phyloP scores from a whole-genome alignment of 164 flowering plant genomes.

The Paratinospora sagittata region DNA sequence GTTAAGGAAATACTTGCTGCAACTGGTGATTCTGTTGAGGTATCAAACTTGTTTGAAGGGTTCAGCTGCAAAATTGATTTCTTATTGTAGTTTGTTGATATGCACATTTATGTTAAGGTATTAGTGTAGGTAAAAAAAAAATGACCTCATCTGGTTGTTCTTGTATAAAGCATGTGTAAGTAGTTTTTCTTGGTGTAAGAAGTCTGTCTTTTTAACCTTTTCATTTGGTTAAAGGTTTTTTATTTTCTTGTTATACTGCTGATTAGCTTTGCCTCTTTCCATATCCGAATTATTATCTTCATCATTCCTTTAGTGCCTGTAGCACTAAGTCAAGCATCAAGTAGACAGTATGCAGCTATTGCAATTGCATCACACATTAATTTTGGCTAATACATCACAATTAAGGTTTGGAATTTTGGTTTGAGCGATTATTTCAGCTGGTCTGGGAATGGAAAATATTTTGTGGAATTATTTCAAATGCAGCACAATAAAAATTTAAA shows the following conservation, averaged over 20 bases:
- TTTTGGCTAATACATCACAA: neutral
- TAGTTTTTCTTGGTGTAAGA: neutral
- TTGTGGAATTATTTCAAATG: no score
- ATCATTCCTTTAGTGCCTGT: neutral
- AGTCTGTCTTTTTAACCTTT: neutral
- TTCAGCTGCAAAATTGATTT: neutral
- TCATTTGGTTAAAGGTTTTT: neutral
- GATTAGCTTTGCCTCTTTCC: neutral
- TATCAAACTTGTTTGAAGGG: conserved; percentile 19
- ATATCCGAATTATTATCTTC: neutral
- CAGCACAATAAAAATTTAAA: no score
- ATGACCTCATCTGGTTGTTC: neutral
- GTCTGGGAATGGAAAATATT: neutral
- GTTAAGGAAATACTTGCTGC: conserved; percentile 69
- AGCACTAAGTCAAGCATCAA: neutral
- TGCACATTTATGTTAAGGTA: neutral
- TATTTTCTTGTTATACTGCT: neutral
- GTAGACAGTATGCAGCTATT: neutral
- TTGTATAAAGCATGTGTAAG: neutral
- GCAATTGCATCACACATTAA: neutral
- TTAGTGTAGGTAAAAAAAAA: neutral
- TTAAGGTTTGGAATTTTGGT: neutral
- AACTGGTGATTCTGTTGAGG: conserved; percentile 71
- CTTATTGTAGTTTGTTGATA: neutral
- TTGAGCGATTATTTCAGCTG: neutral